Evolutionary conservation across 768 basidiomycete genomes (phyloP).

Genomic region (Leccinum rimulosum): DNA sequence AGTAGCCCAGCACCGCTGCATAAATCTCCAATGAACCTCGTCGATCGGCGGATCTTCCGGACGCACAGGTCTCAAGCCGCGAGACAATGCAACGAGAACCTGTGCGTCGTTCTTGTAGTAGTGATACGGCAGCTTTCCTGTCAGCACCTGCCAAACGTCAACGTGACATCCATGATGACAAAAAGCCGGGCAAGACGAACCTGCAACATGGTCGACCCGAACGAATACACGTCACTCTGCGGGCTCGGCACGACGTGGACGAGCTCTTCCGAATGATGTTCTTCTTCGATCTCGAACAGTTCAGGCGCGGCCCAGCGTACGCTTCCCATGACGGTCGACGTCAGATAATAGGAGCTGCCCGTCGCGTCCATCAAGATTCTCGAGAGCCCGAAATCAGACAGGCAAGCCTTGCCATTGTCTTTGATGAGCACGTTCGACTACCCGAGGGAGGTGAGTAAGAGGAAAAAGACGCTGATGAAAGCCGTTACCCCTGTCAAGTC

Average conservation of each 20-base stretch:
- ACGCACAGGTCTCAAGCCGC: slow-evolving; percentile 12
- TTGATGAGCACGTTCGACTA: slow-evolving; percentile 39
- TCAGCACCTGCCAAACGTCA: slow-evolving; percentile 24
- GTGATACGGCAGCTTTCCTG: slow-evolving; percentile 22
- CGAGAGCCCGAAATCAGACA: slow-evolving; percentile 39
- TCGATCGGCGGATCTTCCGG: background rate
- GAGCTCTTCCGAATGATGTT: slow-evolving; percentile 20
- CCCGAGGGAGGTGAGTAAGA: background rate
- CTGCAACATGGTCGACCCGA: slow-evolving; percentile 34
- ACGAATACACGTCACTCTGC: slow-evolving; percentile 43
- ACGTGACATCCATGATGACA: background rate
- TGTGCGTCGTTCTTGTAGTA: slow-evolving; percentile 24
- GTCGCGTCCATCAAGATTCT: slow-evolving; percentile 26
- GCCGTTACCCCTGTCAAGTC: slow-evolving; percentile 42
- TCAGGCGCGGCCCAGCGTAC: slow-evolving; percentile 48
- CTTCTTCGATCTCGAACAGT: slow-evolving; percentile 34
- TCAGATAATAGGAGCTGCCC: slow-evolving; percentile 21
- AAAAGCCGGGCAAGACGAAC: slow-evolving; percentile 8
- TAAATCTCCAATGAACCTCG: slow-evolving; percentile 17
- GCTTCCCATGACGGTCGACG: slow-evolving; percentile 40
- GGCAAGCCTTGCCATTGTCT: slow-evolving; percentile 26
- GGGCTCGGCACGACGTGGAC: slow-evolving; percentile 4
- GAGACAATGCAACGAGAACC: slow-evolving; percentile 20
- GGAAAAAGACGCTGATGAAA: background rate
- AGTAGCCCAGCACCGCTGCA: slow-evolving; percentile 28